These are phyloP conservation scores for Fraxinus baroniana DNA, from an alignment of 305 asterid genomes.

Conservation along the genomic window DNA sequence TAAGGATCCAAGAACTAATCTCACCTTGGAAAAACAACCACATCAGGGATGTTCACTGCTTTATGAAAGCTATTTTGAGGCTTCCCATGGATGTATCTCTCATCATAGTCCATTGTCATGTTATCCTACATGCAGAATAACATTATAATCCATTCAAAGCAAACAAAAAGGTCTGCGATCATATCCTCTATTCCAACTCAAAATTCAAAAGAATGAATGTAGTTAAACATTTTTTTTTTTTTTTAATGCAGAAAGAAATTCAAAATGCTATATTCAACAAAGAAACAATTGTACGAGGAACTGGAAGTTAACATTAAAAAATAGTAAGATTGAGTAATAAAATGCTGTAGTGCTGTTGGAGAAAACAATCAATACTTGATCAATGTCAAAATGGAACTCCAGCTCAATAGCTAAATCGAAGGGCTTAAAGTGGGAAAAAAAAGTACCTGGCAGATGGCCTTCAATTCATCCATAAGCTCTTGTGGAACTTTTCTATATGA, in stretches of 20 bases:
- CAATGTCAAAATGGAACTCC: not conserved
- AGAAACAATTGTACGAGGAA: not conserved
- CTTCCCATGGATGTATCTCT: conserved; percentile 86
- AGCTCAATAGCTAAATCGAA: not conserved
- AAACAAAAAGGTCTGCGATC: not conserved
- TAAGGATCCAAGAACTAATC: conserved; percentile 14
- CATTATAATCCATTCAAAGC: conserved; percentile 16
- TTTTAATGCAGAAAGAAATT: not conserved
- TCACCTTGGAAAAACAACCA: conserved; percentile 85
- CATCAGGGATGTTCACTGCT: conserved; percentile 83
- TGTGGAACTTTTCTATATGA: conserved; percentile 49
- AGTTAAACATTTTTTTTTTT: not conserved
- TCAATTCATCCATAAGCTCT: conserved; percentile 65
- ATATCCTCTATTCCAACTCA: conserved; percentile 4
- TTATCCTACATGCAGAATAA: conserved; percentile 48
- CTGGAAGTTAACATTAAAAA: not conserved
- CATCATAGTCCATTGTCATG: conserved; percentile 79
- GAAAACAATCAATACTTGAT: not conserved
- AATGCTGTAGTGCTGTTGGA: not conserved
- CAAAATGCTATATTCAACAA: conserved; percentile 4
- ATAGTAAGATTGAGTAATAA: not conserved
- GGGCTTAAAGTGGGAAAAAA: not conserved
- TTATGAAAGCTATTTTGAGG: conserved; percentile 95
- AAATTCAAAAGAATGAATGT: not conserved
- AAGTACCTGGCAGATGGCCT: conserved; percentile 70